Percentiles rank a stretch among this genome's conserved stretches.
Conservation (phyloP, 495 filamentous ascomycete genomes). For the Podospora fimiseda region DNA sequence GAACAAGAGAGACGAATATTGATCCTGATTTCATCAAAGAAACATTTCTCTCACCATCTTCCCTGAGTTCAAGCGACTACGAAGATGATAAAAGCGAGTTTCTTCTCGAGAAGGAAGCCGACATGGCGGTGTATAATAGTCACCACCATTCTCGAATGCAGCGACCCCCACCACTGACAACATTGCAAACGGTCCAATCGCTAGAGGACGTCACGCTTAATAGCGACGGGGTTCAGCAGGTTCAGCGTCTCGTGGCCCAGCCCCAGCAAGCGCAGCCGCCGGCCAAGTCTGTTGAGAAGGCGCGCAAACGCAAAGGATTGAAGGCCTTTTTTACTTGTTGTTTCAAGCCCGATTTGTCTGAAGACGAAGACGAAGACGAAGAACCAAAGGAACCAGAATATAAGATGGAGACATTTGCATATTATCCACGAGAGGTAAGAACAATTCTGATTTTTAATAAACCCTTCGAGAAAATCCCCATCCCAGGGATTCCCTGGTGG, state of each 20-base stretch:
- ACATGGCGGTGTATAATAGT: constrained; percentile 12
- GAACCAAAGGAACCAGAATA: neutral
- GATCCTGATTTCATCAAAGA: constrained; percentile 1
- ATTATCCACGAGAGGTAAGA: neutral
- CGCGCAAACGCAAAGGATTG: neutral
- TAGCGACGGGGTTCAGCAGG: neutral
- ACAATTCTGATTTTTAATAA: neutral
- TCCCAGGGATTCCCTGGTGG: neutral
- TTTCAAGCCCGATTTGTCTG: neutral
- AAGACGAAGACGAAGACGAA: neutral
- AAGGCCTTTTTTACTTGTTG: neutral
- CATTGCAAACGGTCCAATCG: neutral
- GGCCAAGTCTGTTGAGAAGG: neutral
- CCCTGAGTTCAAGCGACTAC: neutral
- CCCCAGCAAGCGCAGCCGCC: neutral
- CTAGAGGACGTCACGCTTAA: neutral
- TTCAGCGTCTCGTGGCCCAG: neutral
- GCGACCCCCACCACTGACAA: neutral
- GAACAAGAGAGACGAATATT: neutral
- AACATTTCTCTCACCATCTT: neutral
- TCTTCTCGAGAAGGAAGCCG: neutral
- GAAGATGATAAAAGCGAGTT: neutral
- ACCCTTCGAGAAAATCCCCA: neutral
- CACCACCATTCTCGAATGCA: neutral
- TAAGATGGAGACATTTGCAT: neutral